These are phyloP conservation scores for Aurinia saxatilis DNA, from an alignment of 345 rosid species.

Conservation along the genomic window DNA sequence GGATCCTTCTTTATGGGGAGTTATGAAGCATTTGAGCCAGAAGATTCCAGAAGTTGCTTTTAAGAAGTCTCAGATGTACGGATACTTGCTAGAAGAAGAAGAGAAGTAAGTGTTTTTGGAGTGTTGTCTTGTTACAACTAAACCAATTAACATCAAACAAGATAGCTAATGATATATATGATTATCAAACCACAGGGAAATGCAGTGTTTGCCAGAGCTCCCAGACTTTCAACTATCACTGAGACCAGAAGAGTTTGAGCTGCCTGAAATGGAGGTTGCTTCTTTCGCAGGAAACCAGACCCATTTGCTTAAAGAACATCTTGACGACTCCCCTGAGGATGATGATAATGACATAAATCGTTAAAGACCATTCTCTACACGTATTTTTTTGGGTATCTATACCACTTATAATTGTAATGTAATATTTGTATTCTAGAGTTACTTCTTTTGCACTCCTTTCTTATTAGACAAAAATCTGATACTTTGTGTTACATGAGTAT, in stretches of 20 bases:
- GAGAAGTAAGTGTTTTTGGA: conserved; percentile 59
- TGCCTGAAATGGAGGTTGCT: conserved; percentile 56
- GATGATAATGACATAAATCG: conserved; percentile 38
- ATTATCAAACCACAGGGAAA: conserved; percentile 40
- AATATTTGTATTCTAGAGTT: conserved; percentile 2
- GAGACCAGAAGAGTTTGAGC: conserved; percentile 60
- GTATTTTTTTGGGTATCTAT: conserved; percentile 12
- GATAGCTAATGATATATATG: not conserved
- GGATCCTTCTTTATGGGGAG: conserved; percentile 85
- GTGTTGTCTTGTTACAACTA: not conserved
- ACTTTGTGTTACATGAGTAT: not conserved
- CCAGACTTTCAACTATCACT: conserved; percentile 85
- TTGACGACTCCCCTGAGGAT: conserved; percentile 31
- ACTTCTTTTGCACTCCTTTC: conserved; percentile 9
- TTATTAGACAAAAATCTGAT: conserved; percentile 12
- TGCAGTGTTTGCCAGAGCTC: conserved; percentile 71
- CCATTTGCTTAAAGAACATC: conserved; percentile 64
- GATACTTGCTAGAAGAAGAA: conserved; percentile 78
- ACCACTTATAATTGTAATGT: conserved; percentile 14
- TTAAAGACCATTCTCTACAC: not conserved
- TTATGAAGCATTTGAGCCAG: conserved; percentile 71
- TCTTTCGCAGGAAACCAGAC: conserved; percentile 37
- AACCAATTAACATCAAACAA: not conserved
- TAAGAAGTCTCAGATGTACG: conserved; percentile 74
- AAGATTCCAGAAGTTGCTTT: conserved; percentile 89